Conservation (phyloP, 2,329 filamentous ascomycete species). For the Trichoderma atrobrunneum region DNA sequence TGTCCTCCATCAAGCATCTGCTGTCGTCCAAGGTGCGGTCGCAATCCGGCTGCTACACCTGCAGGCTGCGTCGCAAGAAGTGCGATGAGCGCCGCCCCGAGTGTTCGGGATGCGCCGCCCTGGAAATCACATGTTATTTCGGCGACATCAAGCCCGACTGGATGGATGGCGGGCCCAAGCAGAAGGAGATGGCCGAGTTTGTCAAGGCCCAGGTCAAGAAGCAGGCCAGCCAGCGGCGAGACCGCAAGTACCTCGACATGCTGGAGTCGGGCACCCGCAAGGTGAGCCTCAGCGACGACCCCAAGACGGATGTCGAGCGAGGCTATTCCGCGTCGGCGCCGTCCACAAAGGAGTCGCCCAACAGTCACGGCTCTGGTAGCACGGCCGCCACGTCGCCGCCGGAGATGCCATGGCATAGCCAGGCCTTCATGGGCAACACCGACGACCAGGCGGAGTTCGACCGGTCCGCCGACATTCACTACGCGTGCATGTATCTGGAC, state of each 20-base stretch:
- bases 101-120: slow-evolving; percentile 49
- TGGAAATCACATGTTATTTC: slow-evolving; percentile 58
- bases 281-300: slow-evolving; percentile 20
- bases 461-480: slow-evolving; percentile 37
- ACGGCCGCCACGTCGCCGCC: slow-evolving; percentile 30
- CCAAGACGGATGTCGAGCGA: neutral
- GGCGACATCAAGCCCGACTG: slow-evolving; percentile 52
- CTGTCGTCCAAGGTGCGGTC: slow-evolving; percentile 33
- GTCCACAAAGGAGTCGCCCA: slow-evolving; percentile 16
- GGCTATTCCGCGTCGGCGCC: slow-evolving; percentile 15
- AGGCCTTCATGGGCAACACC: slow-evolving; percentile 26
- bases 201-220: slow-evolving; percentile 59
- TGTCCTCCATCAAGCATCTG: slow-evolving; percentile 16
- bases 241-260: slow-evolving; percentile 47
- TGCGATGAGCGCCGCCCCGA: slow-evolving; percentile 54
- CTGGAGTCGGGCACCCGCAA: slow-evolving; percentile 36
- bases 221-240: slow-evolving; percentile 49
- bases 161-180: slow-evolving; percentile 53
- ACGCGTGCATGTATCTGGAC: slow-evolving; percentile 60
- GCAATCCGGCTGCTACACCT: slow-evolving; percentile 58
- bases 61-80: slow-evolving; percentile 59
- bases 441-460: slow-evolving; percentile 25
- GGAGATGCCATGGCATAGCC: slow-evolving; percentile 34
- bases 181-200: slow-evolving; percentile 50
- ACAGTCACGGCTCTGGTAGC: slow-evolving; percentile 18